Base-by-base conservation (phyloP, 352 stramenopile species). In the Globisporangium carolinianum region DNA sequence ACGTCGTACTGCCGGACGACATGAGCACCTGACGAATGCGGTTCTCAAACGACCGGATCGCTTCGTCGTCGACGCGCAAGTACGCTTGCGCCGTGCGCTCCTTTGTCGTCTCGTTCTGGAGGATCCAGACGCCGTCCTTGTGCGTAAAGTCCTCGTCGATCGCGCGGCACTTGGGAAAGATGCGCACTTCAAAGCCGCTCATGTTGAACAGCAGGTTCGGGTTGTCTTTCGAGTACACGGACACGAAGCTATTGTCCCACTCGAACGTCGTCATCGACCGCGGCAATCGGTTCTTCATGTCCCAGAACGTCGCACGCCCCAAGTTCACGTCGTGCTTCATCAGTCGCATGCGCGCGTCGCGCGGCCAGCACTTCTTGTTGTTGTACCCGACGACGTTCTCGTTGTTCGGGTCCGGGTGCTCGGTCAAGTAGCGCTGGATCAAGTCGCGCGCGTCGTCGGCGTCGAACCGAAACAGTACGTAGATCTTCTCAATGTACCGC, bases 311-410 rank as follows among this genome's bases (percentile, higher is more conserved):
- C 17, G 97, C 98, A 48, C 98, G 82, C 17, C 98, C 98, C 37
- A 99, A 86, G 68, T 99, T 99, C 5, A 99, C 98, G 74, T 99
- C 98, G 55, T 99, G 96, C 73, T 99, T 99, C 79, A 99, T 98
- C 57, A 99, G 71, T 17, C 98, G 89, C 98, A 99, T 99, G 42
- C 98, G 89, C 42, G 96, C 97, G 71, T 99, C 98, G 51, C 98
- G 87, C 36, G 98, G 97, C 98, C 98, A 99, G 70, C 98, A 99
- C 69, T 98, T 99, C 71, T 99, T 99, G 81, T 99, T 99, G 68
- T 98, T 98, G 81, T 99, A 99, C 1, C 98, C 97, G 39, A 99
- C 97, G 47, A 99, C 94, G 66, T 99, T 99, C 65, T 99, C 97
- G 74, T 99, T 99, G 77, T 99, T 99, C 10, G 98, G 98, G 73